Conservation (phyloP, 1,139 yeast genomes). For the Kodamaea derodonti region DNA sequence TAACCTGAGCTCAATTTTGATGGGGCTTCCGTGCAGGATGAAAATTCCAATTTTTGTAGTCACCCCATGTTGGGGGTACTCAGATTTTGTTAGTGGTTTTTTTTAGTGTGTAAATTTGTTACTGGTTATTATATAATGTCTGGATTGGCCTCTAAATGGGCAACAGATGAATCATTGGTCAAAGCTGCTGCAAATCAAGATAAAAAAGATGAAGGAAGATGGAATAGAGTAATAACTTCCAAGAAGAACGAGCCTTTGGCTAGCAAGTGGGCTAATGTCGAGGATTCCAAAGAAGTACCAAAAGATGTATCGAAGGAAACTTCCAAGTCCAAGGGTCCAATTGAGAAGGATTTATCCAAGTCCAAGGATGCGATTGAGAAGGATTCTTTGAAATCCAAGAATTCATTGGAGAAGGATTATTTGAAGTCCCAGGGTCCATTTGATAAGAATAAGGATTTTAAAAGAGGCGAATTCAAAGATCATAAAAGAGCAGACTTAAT, state of each 20-base stretch:
- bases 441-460: conserved; percentile 11
- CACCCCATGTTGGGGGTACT: too few relatives aligned
- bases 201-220: conserved; percentile 8
- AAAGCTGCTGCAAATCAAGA: conserved; percentile 24
- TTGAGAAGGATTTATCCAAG: background rate
- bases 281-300: conserved; percentile 3
- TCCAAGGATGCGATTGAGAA: background rate
- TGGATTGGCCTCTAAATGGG: conserved; percentile 39
- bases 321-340: background rate
- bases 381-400: background rate
- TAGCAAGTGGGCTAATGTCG: conserved; percentile 28
- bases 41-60: too few relatives aligned
- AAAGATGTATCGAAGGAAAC: background rate
- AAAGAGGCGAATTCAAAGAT: too few relatives aligned
- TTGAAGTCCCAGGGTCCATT: conserved; percentile 4
- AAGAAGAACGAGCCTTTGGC: conserved; percentile 16
- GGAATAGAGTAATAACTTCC: conserved; percentile 13
- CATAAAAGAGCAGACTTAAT: background rate
- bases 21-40: too few relatives aligned
- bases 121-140: too few relatives aligned
- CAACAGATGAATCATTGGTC: conserved; percentile 27
- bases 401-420: conserved; percentile 11
- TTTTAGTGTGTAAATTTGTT: too few relatives aligned
- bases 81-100: too few relatives aligned
- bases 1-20: too few relatives aligned